Base-by-base conservation (phyloP, 768 basidiomycete species). In the Leucocoprinus leucothites region DNA sequence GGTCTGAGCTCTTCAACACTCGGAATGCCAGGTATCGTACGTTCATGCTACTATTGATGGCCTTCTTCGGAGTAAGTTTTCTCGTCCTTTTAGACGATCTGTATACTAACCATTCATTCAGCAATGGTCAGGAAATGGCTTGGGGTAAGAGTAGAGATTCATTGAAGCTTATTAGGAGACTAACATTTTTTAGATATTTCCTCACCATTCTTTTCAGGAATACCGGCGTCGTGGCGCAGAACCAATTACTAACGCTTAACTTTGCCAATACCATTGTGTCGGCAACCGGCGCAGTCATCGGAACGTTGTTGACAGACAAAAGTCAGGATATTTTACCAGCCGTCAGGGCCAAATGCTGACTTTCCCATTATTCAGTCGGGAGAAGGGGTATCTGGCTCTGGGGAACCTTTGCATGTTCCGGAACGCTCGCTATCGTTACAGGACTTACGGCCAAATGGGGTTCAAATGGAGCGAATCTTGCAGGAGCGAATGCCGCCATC, bases 91-190 rank as follows among this genome's bases (percentile, higher is more conserved):
- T n/a, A n/a, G n/a, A 28, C 16, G 21, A 2, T 18, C 24, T 16
- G 31, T 34, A 24, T 18, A 28, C 44, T 40, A 19, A 55, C 22
- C 11, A 18, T 19, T n/a, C 3, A 22, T 45, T 61, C 2, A 74
- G 72, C 80, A 82, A 72, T 80, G 79, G 74, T 76, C 79, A 44
- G 80, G 81, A 43, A 81, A 80, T 60, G 79, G 79, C 49, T 70
- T 82, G 31, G 31, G 31, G 31, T 31, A 31, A 31, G 6, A 5
- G 5, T 31, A 5, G 5, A 5, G 31, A 11, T 31, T 31, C 11
- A 5, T 31, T 11, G 31, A 31, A 31, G 11, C 11, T 31, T 5
- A 5, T 11, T 11, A 31, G 31, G 31, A 11, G 31, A 31, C 19
- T 48, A 16, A 45, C 21, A 18, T 46, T 25, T 7, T 9, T 9